Percentiles rank a stretch among this genome's conserved stretches.
Conservation (phyloP, 2,329 filamentous ascomycete species). For the Aureobasidium sp. region DNA sequence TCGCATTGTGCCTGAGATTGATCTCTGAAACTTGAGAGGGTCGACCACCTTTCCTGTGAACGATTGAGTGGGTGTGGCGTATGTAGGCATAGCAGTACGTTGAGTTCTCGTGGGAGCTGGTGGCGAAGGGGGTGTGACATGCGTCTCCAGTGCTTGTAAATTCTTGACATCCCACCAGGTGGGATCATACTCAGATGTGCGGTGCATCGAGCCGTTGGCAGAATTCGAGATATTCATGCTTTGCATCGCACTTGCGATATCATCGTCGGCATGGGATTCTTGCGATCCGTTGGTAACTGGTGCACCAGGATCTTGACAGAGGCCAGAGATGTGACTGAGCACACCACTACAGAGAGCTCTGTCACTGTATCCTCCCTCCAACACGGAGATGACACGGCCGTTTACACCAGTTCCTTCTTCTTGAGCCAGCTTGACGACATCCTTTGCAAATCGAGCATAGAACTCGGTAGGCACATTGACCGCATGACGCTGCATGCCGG, state of each 20-base stretch:
- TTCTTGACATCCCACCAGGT: conserved; percentile 42
- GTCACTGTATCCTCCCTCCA: conserved; percentile 95
- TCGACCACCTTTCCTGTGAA: conserved; percentile 73
- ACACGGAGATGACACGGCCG: conserved; percentile 80
- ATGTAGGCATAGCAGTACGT: conserved; percentile 55
- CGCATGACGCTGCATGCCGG: conserved; percentile 89
- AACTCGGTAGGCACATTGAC: conserved; percentile 96
- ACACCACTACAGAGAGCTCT: conserved; percentile 81
- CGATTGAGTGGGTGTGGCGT: conserved; percentile 78
- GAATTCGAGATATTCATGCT: conserved; percentile 6
- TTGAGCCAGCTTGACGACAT: conserved; percentile 71
- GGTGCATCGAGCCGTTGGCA: conserved; percentile 26
- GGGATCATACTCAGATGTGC: conserved; percentile 27
- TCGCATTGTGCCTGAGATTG: conserved; percentile 46
- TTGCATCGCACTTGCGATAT: not conserved
- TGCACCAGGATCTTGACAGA: conserved; percentile 47
- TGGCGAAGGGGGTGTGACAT: conserved; percentile 44
- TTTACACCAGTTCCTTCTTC: conserved; percentile 71
- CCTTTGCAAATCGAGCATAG: conserved; percentile 81
- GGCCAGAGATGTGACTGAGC: conserved; percentile 78
- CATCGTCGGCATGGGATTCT: not conserved
- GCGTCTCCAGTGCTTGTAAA: conserved; percentile 60
- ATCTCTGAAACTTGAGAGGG: conserved; percentile 56
- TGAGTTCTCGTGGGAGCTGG: conserved; percentile 47
- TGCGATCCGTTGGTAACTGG: not conserved